Conservation (phyloP, 306 rosid species). For the Purshia tridentata region DNA sequence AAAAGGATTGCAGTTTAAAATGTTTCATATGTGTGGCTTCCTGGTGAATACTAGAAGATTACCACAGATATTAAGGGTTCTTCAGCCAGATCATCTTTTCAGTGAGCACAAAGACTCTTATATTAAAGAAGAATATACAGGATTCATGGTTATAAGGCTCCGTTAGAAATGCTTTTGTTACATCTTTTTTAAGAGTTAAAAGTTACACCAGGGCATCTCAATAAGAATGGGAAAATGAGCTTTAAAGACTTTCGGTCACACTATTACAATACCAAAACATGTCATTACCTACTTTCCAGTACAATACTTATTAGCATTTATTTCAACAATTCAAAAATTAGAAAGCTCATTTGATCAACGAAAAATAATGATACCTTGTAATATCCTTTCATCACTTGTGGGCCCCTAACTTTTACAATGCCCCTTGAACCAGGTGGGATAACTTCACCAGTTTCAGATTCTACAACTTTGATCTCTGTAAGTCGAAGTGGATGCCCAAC, state of each 20-base stretch:
- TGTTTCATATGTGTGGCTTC: background rate
- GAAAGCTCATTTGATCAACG: background rate
- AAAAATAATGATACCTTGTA: constrained; percentile 60
- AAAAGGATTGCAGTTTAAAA: constrained; percentile 5
- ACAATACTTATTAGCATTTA: background rate
- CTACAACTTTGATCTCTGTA: constrained; percentile 71
- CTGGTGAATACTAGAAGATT: background rate
- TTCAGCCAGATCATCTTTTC: background rate
- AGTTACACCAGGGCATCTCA: too few relatives aligned
- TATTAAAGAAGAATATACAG: too few relatives aligned
- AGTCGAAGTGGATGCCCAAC: constrained; percentile 78
- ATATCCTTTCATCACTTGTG: constrained; percentile 90
- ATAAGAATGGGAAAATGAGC: background rate
- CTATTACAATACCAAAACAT: background rate
- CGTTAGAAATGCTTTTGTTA: too few relatives aligned
- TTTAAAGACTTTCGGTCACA: background rate
- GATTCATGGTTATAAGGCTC: too few relatives aligned
- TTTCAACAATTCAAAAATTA: background rate
- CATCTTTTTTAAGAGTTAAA: too few relatives aligned
- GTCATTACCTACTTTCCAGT: too few relatives aligned
- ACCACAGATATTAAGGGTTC: background rate
- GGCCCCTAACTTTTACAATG: constrained; percentile 72
- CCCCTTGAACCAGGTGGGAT: constrained; percentile 87
- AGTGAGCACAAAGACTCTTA: background rate
- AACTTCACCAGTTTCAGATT: constrained; percentile 66